Base-by-base conservation (phyloP, 331 rosid genomes). In the Quercus tomentella region DNA sequence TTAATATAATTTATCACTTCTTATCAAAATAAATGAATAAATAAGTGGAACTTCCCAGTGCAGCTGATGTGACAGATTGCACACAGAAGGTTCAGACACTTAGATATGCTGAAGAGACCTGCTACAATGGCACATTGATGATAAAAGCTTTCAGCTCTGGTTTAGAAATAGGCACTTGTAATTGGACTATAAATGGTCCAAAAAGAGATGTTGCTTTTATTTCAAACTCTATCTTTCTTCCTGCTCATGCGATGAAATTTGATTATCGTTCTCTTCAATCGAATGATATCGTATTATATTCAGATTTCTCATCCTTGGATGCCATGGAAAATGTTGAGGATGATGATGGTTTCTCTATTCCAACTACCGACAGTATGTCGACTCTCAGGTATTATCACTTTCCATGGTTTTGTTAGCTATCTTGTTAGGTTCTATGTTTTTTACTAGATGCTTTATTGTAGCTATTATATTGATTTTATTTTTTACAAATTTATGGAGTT, bases 141-240 rank as follows among this genome's bases (percentile, higher is more conserved):
- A 82, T 94, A 73, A 92, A 92, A 78, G 92, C 97, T 82, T 87
- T 88, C 86, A 91, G 98, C 88, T 92, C 97, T 2, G 98, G 98
- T 73, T 73, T 88, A 74, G 98, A 94, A 86, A 87, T 94, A 73
- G 97, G 98, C 17, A 73, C 91, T 84, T 94, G 95, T 89, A 94
- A 94, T 82, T 94, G 98, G 98, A 80, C 81, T 41, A 82, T 94
- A 57, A 75, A 80, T 84, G 82, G 92, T 77, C 95, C 95, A 56
- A 89, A 87, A 82, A 91, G 97, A 58, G 87, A 90, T 74, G 70
- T 92, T 85, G 85, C 91, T 11, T 88, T 88, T 83, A 82, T 94
- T 82, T 89, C 98, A 26, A 88, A 90, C 72, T 94, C 97, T 76
- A 84, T 89, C 87, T 92, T 94, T 82, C 77, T 61, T 82, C 85